Conservation (phyloP, 2,329 filamentous ascomycete genomes). For the Colletotrichum higginsianum region DNA sequence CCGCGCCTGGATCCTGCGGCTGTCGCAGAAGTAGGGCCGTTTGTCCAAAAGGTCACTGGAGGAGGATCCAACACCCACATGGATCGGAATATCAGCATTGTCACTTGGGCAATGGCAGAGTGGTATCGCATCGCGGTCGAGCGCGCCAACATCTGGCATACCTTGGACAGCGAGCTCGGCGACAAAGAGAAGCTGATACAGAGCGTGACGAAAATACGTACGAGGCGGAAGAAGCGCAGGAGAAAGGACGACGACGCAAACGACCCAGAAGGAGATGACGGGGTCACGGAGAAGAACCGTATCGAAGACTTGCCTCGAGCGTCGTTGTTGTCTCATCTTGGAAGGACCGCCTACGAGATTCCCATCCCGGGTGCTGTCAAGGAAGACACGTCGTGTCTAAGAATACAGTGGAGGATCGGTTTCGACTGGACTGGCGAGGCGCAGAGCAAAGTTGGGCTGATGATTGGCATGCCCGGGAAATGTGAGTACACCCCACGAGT, state of each 20-base stretch:
- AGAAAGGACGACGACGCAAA: conserved; percentile 44
- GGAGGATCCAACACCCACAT: conserved; percentile 60
- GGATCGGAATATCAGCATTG: conserved; percentile 70
- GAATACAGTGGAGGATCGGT: conserved; percentile 73
- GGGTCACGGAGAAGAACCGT: conserved; percentile 1
- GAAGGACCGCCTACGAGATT: conserved; percentile 65
- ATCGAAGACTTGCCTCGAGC: conserved; percentile 47
- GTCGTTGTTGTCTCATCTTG: conserved; percentile 69
- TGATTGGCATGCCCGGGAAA: conserved; percentile 71
- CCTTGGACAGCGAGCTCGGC: conserved; percentile 64
- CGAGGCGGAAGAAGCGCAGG: conserved; percentile 44
- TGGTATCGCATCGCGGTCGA: conserved; percentile 75
- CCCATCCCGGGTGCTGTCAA: conserved; percentile 54
- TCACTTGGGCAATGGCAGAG: conserved; percentile 78
- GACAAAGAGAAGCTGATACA: conserved; percentile 51
- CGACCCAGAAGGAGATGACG: conserved; percentile 44
- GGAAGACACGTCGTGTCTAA: conserved; percentile 58
- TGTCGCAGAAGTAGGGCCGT: conserved; percentile 69
- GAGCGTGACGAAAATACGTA: conserved; percentile 51
- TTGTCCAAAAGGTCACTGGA: conserved; percentile 61
- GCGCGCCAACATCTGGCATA: conserved; percentile 75
- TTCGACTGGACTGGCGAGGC: conserved; percentile 84
- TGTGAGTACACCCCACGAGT: conserved; percentile 66
- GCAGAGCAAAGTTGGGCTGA: conserved; percentile 68
- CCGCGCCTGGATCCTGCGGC: conserved; percentile 71